Conservation (phyloP, 257 asterid species). For the Rehmannia glutinosa region DNA sequence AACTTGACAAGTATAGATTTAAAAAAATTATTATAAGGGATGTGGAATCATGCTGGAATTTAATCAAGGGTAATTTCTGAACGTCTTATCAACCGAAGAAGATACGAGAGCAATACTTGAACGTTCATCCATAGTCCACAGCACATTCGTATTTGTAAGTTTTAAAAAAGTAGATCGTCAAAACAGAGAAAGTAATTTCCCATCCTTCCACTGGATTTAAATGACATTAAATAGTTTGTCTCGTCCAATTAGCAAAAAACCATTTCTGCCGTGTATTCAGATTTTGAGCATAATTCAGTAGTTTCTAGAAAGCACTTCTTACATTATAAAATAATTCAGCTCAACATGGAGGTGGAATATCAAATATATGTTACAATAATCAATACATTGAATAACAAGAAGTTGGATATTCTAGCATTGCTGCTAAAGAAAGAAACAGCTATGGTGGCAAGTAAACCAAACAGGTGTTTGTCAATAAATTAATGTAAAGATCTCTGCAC, state of each 20-base stretch:
- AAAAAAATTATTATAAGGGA: background rate
- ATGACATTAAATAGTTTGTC: background rate
- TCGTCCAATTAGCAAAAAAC: background rate
- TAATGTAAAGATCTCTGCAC: background rate
- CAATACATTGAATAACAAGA: background rate
- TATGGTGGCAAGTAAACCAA: background rate
- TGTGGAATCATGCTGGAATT: background rate
- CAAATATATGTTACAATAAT: background rate
- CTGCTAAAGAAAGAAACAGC: conserved; percentile 8
- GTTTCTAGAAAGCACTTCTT: background rate
- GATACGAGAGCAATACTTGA: background rate
- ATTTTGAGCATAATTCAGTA: background rate
- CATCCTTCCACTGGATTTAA: background rate
- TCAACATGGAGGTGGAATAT: background rate
- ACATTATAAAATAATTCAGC: background rate
- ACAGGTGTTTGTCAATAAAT: too few relatives aligned
- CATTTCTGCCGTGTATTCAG: background rate
- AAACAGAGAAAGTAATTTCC: background rate
- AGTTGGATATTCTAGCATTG: background rate
- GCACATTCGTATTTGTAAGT: background rate
- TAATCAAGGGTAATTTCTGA: background rate
- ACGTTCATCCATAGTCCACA: background rate
- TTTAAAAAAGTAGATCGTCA: background rate
- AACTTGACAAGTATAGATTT: background rate
- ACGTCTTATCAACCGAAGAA: background rate